phyloP scores from a whole-genome alignment of 495 filamentous ascomycete species.

The Aspergillus sclerotiicarbonarius region DNA sequence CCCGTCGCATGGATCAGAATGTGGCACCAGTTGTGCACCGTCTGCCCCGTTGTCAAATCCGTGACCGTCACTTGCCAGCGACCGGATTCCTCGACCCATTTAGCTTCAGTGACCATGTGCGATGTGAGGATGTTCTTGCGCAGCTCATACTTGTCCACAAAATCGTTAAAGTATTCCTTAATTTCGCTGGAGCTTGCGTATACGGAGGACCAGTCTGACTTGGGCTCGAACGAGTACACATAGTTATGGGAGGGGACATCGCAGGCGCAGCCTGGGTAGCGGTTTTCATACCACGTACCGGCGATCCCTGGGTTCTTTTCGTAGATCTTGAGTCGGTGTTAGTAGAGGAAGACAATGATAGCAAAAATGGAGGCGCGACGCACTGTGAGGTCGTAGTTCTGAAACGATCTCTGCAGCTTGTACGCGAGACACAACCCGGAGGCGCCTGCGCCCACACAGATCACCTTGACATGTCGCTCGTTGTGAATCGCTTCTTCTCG shows the following conservation, averaged over 20 bases:
- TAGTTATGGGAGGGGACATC: constrained; percentile 57
- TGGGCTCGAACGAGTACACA: constrained; percentile 8
- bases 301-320: constrained; percentile 26
- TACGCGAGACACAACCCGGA: constrained; percentile 5
- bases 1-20: constrained; percentile 5
- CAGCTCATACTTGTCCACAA: neutral
- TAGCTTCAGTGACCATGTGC: constrained; percentile 4
- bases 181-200: constrained; percentile 3
- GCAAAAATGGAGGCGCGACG: neutral
- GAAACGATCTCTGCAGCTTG: constrained; percentile 7
- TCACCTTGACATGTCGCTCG: constrained; percentile 1
- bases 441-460: constrained; percentile 7
- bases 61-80: constrained; percentile 3
- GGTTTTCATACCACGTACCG: constrained; percentile 60
- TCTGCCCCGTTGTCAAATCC: neutral
- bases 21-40: constrained; percentile 3
- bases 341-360: too few species aligned
- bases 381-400: neutral
- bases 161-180: constrained; percentile 3
- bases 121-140: neutral
- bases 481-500: constrained; percentile 1
- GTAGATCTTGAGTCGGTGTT: neutral
- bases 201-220: constrained; percentile 5
- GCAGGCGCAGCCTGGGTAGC: constrained; percentile 55
- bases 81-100: constrained; percentile 5